Evolutionary conservation across 2,329 filamentous ascomycete species (phyloP).

Genomic region (Aspergillus sp.): DNA sequence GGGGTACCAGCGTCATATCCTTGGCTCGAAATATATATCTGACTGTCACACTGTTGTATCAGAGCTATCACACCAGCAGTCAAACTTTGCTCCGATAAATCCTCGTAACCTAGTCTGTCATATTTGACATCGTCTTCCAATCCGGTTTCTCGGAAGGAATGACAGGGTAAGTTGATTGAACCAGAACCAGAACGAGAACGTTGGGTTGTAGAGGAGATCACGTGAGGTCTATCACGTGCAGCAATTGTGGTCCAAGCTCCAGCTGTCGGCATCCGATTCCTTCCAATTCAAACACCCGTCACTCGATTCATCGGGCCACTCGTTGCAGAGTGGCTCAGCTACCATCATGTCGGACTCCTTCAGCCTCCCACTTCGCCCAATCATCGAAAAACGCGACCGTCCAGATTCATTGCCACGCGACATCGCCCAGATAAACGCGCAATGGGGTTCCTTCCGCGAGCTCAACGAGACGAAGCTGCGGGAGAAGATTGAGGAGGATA

Average conservation of each 20-base stretch:
- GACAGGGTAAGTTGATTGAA: no score
- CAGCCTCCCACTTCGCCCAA: conserved; percentile 63
- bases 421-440: conserved; percentile 73
- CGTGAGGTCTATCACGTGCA: no score
- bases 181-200: no score
- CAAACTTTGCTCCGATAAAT: not conserved
- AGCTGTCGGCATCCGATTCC: no score
- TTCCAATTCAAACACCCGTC: not conserved
- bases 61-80: not conserved
- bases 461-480: conserved; percentile 72
- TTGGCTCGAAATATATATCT: not conserved
- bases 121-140: no score
- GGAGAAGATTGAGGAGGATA: conserved; percentile 61
- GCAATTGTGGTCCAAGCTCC: not conserved
- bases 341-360: conserved; percentile 41
- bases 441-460: conserved; percentile 78
- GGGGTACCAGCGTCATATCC: no score
- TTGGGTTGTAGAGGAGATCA: no score
- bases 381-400: conserved; percentile 46
- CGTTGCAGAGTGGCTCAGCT: not conserved
- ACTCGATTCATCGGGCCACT: conserved; percentile 6
- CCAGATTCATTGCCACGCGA: conserved; percentile 67
- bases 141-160: no score
- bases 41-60: no score
- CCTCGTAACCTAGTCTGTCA: not conserved